These are phyloP conservation scores for Agrocybe praecox DNA, from an alignment of 768 basidiomycete genomes.

Conservation along the genomic window DNA sequence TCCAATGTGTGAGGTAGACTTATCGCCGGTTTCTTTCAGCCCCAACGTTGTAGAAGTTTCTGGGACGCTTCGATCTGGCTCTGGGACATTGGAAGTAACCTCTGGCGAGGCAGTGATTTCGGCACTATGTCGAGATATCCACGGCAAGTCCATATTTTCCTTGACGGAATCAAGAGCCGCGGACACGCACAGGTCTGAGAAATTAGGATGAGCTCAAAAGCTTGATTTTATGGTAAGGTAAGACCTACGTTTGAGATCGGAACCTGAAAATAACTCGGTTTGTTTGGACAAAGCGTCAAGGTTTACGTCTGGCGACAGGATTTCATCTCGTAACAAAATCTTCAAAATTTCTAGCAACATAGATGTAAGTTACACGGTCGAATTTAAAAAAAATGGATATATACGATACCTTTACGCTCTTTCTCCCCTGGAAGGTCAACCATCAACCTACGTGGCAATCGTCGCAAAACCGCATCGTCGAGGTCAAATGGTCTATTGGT, in stretches of 20 bases:
- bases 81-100: background rate
- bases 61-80: background rate
- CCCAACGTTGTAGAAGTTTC: background rate
- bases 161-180: constrained; percentile 93
- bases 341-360: constrained; percentile 72
- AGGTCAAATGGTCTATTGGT: constrained; percentile 92
- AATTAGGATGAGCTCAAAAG: constrained; percentile 3
- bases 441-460: constrained; percentile 82
- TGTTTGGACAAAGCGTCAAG: constrained; percentile 60
- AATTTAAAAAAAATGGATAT: background rate
- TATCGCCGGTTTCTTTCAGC: background rate
- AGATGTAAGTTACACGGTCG: constrained; percentile 1
- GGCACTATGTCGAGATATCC: constrained; percentile 40
- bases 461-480: constrained; percentile 89
- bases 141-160: constrained; percentile 80
- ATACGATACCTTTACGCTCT: constrained; percentile 77
- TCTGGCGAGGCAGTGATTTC: background rate
- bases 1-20: too few relatives aligned
- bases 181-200: constrained; percentile 85
- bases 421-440: constrained; percentile 88
- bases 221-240: background rate
- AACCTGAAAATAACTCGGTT: constrained; percentile 90
- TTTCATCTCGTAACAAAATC: constrained; percentile 85
- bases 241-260: constrained; percentile 87
- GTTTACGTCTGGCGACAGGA: constrained; percentile 64